A percentile compares a stretch with the other conserved stretches of the same genome.
phyloP scores from a whole-genome alignment of 2,329 filamentous ascomycete species.

The Fusarium sp. region DNA sequence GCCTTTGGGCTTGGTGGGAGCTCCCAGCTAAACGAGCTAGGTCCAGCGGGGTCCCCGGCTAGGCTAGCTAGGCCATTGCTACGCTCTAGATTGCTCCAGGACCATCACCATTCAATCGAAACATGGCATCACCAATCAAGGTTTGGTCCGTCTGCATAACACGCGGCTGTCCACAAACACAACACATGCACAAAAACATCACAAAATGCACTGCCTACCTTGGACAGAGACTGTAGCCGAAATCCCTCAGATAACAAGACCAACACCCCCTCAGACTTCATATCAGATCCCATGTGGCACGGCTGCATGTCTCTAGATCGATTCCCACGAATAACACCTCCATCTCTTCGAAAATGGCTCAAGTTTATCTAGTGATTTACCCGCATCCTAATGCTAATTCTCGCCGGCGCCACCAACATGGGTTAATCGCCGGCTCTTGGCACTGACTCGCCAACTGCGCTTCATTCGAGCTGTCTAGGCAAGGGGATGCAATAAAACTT shows the following conservation, averaged over 20 bases:
- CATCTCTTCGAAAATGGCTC: slow-evolving; percentile 15
- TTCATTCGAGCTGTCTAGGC: background rate
- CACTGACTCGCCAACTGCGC: slow-evolving; percentile 17
- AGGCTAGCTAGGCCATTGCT: slow-evolving; percentile 2
- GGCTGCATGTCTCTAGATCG: slow-evolving; percentile 17
- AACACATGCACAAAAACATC: background rate
- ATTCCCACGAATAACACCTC: slow-evolving; percentile 22
- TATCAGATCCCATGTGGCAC: slow-evolving; percentile 23
- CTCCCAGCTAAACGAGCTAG: slow-evolving; percentile 7
- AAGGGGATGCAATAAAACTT: too few species aligned
- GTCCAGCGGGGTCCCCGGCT: slow-evolving; percentile 17
- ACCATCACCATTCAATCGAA: slow-evolving; percentile 19
- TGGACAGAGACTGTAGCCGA: background rate
- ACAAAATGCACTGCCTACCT: background rate
- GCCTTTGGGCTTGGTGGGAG: slow-evolving; percentile 34
- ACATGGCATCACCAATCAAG: background rate
- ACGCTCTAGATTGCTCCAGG: slow-evolving; percentile 28
- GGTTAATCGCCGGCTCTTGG: slow-evolving; percentile 16
- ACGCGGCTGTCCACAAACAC: background rate
- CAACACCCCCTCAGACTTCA: too few species aligned
- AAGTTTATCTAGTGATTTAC: slow-evolving; percentile 15
- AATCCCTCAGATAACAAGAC: background rate
- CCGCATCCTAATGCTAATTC: slow-evolving; percentile 6
- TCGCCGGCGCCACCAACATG: slow-evolving; percentile 14
- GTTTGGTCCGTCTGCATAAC: slow-evolving; percentile 4